Base-by-base conservation (phyloP, 306 rosid species). In the Cajanus cajan region DNA sequence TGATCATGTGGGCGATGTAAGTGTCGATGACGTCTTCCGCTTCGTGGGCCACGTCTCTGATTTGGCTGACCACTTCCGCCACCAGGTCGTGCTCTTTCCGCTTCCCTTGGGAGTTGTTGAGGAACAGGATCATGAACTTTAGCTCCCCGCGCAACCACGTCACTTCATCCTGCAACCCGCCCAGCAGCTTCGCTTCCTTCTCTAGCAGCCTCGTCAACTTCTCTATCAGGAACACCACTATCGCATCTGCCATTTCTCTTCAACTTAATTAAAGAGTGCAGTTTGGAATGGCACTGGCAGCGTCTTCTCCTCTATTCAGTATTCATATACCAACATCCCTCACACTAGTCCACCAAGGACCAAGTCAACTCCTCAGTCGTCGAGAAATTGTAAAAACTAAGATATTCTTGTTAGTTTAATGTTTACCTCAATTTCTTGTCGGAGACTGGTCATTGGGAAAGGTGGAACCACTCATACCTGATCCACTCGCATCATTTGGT, bases 11-110 rank as follows among this genome's bases (percentile, higher is more conserved):
- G 28, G 43, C 22, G 1, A 78, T 2, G 65, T 15, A 78, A 0
- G 28, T 64, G 41, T 82, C 86, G 5, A 77, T 13, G 2, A 78
- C 45, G 19, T 82, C 79, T 4, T 82, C 85, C 7, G 73, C 78
- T 39, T 68, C 33, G 33, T 40, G 16, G 2, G 82, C 79, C 0
- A 19, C 54, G 24, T 82, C 79, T 45, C 71, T 77, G 11, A 82
- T 82, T 16, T 77, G 82, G 4, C 1, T 52, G 2, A 82, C 36
- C 2, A 71, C 19, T 36, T 28, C 68, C 4, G 28, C 3, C 2
- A 65, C 67, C 0, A 33, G 12, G 65, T 58, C 3, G 4, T 66
- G 4, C 0, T 66, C 31, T 13, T 21, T 59, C 8, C 62, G 69
- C 34, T 77, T 71, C 2, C 70, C 63, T 36, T 77, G 19, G 0